Evolutionary conservation across 169 alveolate genomes (phyloP), one percentile per base, ranked within the genome.

Genomic region (Plasmodium cynomolgi): DNA sequence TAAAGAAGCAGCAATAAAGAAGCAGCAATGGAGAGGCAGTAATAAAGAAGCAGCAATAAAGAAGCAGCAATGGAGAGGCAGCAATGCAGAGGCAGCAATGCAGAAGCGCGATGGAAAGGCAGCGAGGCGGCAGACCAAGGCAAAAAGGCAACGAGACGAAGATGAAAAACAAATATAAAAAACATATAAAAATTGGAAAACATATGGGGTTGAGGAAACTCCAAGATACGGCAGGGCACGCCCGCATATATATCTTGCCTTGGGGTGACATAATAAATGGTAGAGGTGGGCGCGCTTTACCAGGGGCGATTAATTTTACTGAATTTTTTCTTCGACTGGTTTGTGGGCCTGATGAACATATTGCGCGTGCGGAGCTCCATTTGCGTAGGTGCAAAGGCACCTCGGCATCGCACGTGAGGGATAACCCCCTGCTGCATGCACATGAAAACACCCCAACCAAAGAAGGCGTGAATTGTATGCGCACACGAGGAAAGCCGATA

Each of bases 231-330:
- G 44, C 54, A 44, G 73, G 29, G 26, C 44, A 39, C 2, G 72
- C 77, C 34, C 39, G 44, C 62, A 34, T 11, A 23, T 33, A 41
- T 81, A 83, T 83, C 23, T 37, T 13, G 2, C 34, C 72, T 13
- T 83, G 73, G 72, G 44, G 31, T 83, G 74, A 83, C 68, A 83
- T 62, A 83, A 83, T 83, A 68, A 11, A 58, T 68, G 44, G 7
- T 56, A 29, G 26, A 26, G 77, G 77, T 26, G 31, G 5, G 4
- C 82, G 31, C 15, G 3, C 5, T 81, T 23, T 20, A 83, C 73
- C 44, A 33, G 73, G 39, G 31, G 74, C n/a, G 44, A 62, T 83
- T 47, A 62, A 83, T 83, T 83, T 83, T 13, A 37, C 73, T 58
- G 79, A 58, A 68, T n/a, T n/a, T 47, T 56, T 20, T 20, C 68